These are phyloP conservation scores for Huntiella decipiens DNA, from an alignment of 2,329 filamentous ascomycete genomes.

Conservation along the genomic window DNA sequence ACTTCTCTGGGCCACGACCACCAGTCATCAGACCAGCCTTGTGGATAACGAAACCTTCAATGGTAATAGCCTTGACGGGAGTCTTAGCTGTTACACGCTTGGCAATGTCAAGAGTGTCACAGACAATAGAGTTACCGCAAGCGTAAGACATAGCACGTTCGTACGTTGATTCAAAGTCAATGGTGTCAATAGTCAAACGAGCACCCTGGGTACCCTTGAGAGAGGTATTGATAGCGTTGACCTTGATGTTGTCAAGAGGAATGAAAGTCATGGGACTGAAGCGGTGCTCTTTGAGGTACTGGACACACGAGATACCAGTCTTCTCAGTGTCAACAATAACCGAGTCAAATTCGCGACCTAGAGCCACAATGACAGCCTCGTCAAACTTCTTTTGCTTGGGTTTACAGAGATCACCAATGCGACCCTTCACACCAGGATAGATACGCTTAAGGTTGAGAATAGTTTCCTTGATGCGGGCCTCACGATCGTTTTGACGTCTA, in stretches of 20 bases:
- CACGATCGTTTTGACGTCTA: slow-evolving; percentile 67
- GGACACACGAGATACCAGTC: slow-evolving; percentile 81
- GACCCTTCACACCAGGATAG: slow-evolving; percentile 77
- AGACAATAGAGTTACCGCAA: slow-evolving; percentile 87
- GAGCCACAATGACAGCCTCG: slow-evolving; percentile 76
- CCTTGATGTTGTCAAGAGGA: slow-evolving; percentile 91
- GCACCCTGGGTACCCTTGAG: slow-evolving; percentile 76
- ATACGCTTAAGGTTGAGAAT: slow-evolving; percentile 75
- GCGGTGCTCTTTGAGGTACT: slow-evolving; percentile 80
- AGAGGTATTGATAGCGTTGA: slow-evolving; percentile 74
- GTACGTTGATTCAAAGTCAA: slow-evolving; percentile 75
- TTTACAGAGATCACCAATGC: slow-evolving; percentile 78
- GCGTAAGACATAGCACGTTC: slow-evolving; percentile 90
- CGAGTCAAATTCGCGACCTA: slow-evolving; percentile 84
- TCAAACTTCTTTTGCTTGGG: slow-evolving; percentile 96
- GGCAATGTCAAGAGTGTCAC: slow-evolving; percentile 69
- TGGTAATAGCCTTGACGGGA: slow-evolving; percentile 80
- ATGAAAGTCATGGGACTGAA: slow-evolving; percentile 84
- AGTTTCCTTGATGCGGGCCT: slow-evolving; percentile 61
- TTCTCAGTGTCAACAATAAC: slow-evolving; percentile 92
- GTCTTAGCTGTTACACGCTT: slow-evolving; percentile 72
- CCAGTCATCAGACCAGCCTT: slow-evolving; percentile 95
- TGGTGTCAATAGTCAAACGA: slow-evolving; percentile 82
- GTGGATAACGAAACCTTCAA: slow-evolving; percentile 92
- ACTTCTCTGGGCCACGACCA: slow-evolving; percentile 62